Conservation (phyloP, 371 early-diverging fungal species). For the Syncephalastrum contaminatum region DNA sequence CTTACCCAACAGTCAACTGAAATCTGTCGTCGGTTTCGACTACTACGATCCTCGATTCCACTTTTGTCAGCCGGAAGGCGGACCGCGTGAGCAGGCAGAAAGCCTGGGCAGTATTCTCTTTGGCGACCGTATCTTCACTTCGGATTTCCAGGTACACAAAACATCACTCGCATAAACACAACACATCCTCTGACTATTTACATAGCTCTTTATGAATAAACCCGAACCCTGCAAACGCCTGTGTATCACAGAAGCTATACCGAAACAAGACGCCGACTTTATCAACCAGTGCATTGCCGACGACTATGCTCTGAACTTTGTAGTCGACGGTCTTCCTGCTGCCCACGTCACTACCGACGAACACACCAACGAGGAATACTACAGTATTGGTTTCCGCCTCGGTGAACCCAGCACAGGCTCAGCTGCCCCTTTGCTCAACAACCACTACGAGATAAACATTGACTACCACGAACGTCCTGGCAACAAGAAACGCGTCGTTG, state of each 20-base stretch:
- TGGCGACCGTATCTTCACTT: constrained; percentile 89
- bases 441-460: constrained; percentile 84
- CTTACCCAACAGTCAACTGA: constrained; percentile 51
- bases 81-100: constrained; percentile 68
- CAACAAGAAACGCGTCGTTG: constrained; percentile 75
- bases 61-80: constrained; percentile 74
- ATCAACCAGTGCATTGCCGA: constrained; percentile 81
- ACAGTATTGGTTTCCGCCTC: constrained; percentile 74
- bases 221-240: constrained; percentile 59
- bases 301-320: constrained; percentile 72
- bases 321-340: constrained; percentile 90
- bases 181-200: too few species aligned
- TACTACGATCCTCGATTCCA: constrained; percentile 79
- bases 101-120: constrained; percentile 86
- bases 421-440: constrained; percentile 56
- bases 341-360: constrained; percentile 44
- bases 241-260: constrained; percentile 56
- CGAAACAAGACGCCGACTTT: constrained; percentile 72
- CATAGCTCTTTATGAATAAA: constrained; percentile 25
- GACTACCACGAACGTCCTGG: constrained; percentile 67
- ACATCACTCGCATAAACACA: neutral
- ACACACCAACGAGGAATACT: constrained; percentile 55
- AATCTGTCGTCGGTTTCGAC: constrained; percentile 82
- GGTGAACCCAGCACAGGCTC: constrained; percentile 31
- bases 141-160: constrained; percentile 68